Base-by-base conservation (phyloP, 2,329 filamentous ascomycete species). In the Samsoniella hepiali region DNA sequence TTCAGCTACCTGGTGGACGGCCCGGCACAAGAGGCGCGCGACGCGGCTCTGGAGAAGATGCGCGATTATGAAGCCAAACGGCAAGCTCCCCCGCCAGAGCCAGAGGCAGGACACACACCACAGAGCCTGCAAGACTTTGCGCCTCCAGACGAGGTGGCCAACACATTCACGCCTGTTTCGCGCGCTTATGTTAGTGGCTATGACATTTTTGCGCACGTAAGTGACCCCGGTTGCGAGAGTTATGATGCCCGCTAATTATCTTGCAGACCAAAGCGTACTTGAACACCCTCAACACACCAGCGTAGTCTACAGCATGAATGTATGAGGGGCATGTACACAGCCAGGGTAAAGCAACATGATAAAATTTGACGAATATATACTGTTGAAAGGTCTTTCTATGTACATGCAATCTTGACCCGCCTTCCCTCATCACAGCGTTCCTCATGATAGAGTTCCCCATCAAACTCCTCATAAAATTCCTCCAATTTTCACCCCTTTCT, bases 191-290 rank as follows among this genome's bases (percentile, higher is more conserved):
- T 57, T 27, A 57, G 36, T 29, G 13, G 15, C 22, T 57, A 57
- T 29, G 54, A 57, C 29, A 22, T 57, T n/a, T 10, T 44, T 45
- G 40, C 54, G 17, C 54, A 57, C 32, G 54, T 57, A 32, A 44
- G 54, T 57, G 22, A 7, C 27, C 11, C 5, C 4, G 8, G 27
- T 22, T 1, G 9, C 3, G 32, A n/a, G n/a, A 15, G 10, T 29
- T 15, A 5, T 38, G 3, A n/a, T 8, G 5, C 9, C 10, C 8
- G 5, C n/a, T 44, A 42, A 56, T 2, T n/a, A 10, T 6, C 9
- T 27, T 13, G 3, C 15, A 44, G 53, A 56, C 53, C 3, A 56
- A 40, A 13, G 15, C 11, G n/a, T 44, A 56, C 38, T 32, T 44
- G 22, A 40, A 29, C 1, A 27, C 27, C 6, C 27, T 42, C 5